phyloP scores from a whole-genome alignment of 106 monocot species.

The Xerophyta viscosa region DNA sequence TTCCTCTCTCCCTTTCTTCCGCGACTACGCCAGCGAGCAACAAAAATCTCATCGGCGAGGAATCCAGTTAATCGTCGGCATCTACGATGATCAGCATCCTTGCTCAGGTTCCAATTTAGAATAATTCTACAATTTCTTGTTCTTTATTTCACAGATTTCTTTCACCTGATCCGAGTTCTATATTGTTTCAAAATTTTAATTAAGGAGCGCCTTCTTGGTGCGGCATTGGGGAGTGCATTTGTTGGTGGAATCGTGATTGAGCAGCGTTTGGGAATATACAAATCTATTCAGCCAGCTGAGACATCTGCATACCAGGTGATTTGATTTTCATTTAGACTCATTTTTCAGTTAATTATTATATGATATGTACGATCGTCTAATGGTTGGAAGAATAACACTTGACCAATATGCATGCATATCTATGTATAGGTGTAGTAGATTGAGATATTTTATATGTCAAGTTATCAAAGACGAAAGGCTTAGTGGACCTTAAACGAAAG shows the following conservation, averaged over 20 bases:
- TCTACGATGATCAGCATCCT: constrained; percentile 41
- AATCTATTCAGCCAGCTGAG: constrained; percentile 19
- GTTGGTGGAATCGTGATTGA: constrained; percentile 31
- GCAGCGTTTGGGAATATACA: constrained; percentile 44
- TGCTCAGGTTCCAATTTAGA: constrained; percentile 24
- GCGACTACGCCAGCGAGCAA: neutral
- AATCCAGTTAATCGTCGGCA: neutral
- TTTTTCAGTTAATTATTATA: neutral
- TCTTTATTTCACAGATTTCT: too few relatives aligned
- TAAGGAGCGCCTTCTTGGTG: constrained; percentile 68
- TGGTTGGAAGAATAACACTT: too few relatives aligned
- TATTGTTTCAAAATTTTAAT: too few relatives aligned
- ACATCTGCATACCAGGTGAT: constrained; percentile 7
- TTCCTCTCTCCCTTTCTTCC: too few relatives aligned
- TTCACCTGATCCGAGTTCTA: too few relatives aligned
- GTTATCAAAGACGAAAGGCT: too few relatives aligned
- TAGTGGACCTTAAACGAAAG: too few relatives aligned
- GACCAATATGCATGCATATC: too few relatives aligned
- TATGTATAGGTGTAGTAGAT: too few relatives aligned
- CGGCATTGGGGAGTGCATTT: constrained; percentile 33
- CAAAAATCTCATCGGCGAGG: neutral
- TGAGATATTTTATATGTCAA: too few relatives aligned
- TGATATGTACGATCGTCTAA: neutral
- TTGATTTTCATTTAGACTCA: neutral
- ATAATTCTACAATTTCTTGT: too few relatives aligned